Percentiles rank a stretch among this genome's conserved stretches.
Conservation (phyloP, 2,329 filamentous ascomycete genomes). For the Hortaea sp. region DNA sequence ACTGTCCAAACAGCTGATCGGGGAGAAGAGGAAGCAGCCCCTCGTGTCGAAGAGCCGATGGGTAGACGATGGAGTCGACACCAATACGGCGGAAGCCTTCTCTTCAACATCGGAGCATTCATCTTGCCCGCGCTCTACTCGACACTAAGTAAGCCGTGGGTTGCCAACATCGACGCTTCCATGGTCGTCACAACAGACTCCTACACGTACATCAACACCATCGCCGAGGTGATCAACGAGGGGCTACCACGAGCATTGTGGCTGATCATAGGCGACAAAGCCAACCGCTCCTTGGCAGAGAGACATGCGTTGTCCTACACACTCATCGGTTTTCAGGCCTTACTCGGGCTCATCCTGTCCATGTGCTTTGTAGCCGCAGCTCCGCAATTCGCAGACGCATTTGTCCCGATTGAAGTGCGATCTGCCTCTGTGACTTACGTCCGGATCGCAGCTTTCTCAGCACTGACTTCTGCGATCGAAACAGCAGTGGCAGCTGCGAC, state of each 20-base stretch:
- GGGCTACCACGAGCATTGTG: slow-evolving; percentile 59
- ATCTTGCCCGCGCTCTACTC: slow-evolving; percentile 56
- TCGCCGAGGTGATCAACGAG: slow-evolving; percentile 62
- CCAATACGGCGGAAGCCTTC: slow-evolving; percentile 45
- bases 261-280: slow-evolving; percentile 57
- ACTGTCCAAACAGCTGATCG: no score
- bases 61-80: slow-evolving; percentile 9
- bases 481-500: slow-evolving; percentile 52
- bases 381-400: slow-evolving; percentile 45
- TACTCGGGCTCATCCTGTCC: slow-evolving; percentile 51
- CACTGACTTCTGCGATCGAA: slow-evolving; percentile 53
- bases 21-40: no score
- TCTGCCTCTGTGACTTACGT: slow-evolving; percentile 52
- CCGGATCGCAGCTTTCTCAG: slow-evolving; percentile 53
- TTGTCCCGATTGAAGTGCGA: slow-evolving; percentile 53
- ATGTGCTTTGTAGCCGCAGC: slow-evolving; percentile 49
- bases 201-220: slow-evolving; percentile 59
- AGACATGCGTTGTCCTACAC: slow-evolving; percentile 54
- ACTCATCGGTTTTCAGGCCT: slow-evolving; percentile 42
- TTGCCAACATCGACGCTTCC: slow-evolving; percentile 55
- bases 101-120: slow-evolving; percentile 55
- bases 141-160: slow-evolving; percentile 61
- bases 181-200: slow-evolving; percentile 54
- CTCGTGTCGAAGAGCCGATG: neutral
- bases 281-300: slow-evolving; percentile 40